Conservation (phyloP, 306 rosid genomes). For the Carpinus viminea region DNA sequence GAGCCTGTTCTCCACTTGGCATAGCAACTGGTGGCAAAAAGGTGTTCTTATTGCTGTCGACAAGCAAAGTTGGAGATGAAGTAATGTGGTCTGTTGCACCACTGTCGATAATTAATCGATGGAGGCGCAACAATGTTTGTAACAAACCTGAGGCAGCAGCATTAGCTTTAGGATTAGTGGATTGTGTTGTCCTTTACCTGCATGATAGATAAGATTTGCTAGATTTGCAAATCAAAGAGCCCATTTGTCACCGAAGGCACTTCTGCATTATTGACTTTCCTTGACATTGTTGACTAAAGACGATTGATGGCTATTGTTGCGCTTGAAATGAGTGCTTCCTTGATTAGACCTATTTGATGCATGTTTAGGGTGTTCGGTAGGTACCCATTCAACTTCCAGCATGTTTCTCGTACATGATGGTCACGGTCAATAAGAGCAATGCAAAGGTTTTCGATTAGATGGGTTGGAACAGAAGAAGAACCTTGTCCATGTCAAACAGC, state of each 20-base stretch:
- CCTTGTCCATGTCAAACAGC: neutral
- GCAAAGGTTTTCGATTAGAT: neutral
- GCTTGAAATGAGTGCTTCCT: neutral
- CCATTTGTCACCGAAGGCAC: neutral
- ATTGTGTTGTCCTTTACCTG: neutral
- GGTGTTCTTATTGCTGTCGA: neutral
- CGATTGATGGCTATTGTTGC: neutral
- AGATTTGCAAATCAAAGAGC: neutral
- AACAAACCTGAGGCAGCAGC: neutral
- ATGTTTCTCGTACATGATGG: neutral
- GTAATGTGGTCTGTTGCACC: neutral
- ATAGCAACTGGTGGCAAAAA: neutral
- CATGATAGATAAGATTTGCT: neutral
- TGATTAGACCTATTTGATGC: neutral
- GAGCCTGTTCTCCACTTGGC: neutral
- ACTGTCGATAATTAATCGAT: conserved; percentile 1
- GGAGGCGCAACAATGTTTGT: neutral
- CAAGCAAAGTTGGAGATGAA: neutral
- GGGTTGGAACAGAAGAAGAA: neutral
- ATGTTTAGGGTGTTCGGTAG: neutral
- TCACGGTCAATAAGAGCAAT: neutral
- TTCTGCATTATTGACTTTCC: neutral
- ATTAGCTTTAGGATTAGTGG: neutral
- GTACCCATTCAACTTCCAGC: neutral
- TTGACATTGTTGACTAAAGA: neutral